Evolutionary conservation across 148 eudicot species (phyloP).

Genomic region (Hydrangea macrophylla): DNA sequence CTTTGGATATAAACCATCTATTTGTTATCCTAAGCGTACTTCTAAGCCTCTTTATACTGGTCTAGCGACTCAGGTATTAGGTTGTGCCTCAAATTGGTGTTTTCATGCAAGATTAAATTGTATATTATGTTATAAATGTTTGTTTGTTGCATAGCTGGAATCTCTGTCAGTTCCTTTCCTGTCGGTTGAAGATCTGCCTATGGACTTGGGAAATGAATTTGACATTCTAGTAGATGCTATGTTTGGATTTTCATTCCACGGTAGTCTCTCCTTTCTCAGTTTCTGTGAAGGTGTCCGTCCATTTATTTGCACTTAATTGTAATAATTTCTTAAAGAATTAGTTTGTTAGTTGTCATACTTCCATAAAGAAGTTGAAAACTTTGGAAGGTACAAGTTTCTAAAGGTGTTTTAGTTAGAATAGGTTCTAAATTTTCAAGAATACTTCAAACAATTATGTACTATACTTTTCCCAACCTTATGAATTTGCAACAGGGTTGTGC

Average conservation of each 20-base stretch:
- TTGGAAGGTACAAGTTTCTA: background rate
- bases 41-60: constrained; percentile 84
- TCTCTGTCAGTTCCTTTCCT: constrained; percentile 82
- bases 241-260: constrained; percentile 96
- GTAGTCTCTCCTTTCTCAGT: constrained; percentile 35
- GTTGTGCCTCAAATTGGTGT: constrained; percentile 3
- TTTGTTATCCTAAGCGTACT: constrained; percentile 96
- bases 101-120: background rate
- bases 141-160: constrained; percentile 57
- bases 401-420: background rate
- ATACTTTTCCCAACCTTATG: background rate
- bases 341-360: too few species aligned
- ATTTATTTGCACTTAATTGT: background rate
- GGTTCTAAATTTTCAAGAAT: background rate
- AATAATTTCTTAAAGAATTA: too few species aligned
- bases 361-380: background rate
- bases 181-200: constrained; percentile 73
- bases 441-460: background rate
- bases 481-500: background rate
- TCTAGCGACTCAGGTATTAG: constrained; percentile 83
- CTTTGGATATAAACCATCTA: constrained; percentile 77
- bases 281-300: background rate
- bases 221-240: constrained; percentile 90
- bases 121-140: constrained; percentile 18
- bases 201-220: constrained; percentile 64